Base-by-base conservation (phyloP, 2,329 filamentous ascomycete genomes). In the Zymoseptoria brevis region DNA sequence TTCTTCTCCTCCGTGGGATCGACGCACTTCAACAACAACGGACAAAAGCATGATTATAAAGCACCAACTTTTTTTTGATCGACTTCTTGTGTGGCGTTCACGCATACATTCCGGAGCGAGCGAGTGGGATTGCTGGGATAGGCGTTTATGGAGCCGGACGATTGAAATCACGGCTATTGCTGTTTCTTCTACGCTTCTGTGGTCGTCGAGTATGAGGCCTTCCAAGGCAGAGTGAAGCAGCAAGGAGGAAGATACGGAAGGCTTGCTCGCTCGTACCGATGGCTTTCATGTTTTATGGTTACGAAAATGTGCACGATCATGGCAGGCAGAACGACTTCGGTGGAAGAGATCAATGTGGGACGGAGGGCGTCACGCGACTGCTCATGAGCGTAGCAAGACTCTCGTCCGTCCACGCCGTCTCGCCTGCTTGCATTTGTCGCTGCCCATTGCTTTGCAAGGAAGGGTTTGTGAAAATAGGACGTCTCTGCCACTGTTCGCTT, bases 21-120 rank as follows among this genome's bases (percentile, higher is more conserved):
- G 16, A 45, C 35, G 35, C 35, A 45, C 35, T 45, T 45, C 16
- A 16, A 45, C 35, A 45, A 45, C 13, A 45, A 45, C 51, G 22
- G 51, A 53, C 22, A 51, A 53, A 53, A 53, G 51, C 51, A 53
- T 53, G 51, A 53, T 22, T 53, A 53, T 29, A 45, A n/a, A 16
- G 35, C 11, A 45, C 35, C 30, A 53, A 53, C 11, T 30, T 53
- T 51, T 53, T 53, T 53, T 26, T 53, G 51, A 53, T 53, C 26
- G 51, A 53, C 22, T 53, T 26, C 29, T 53, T 53, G 51, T n/a
- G 13, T 53, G 51, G 19, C 51, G 51, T 26, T 29, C 21, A 24
- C n/a, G 19, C 50, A 51, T 51, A 29, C 51, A 53, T 53, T 45
- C 35, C 4, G 22, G 22, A 53, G n/a, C 22, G 51, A 53, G 51